Base-by-base conservation (phyloP, 2,329 filamentous ascomycete species). In the Venturia asperata region DNA sequence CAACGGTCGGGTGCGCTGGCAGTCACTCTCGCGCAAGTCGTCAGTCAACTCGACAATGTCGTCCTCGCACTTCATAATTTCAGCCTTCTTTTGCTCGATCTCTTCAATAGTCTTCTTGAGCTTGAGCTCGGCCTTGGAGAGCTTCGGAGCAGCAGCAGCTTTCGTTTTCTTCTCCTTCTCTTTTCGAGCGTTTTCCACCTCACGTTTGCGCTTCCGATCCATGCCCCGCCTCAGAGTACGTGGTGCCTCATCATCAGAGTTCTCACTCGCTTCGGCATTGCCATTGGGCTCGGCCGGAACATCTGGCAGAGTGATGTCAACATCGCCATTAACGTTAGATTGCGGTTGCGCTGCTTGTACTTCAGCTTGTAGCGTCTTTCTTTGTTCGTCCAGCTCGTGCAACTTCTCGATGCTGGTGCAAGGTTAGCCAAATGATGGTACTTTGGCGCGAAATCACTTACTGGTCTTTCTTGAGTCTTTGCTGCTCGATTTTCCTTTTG, bases 401-500 rank as follows among this genome's bases (percentile, higher is more conserved):
- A 93, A 78, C 64, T 92, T 88, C 74, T 92, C 88, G 43, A 87
- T 78, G 9, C 88, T 91, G 67, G 34, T 52, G 1, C n/a, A 62
- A n/a, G 19, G 45, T 67, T 43, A 67, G 69, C 65, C 34, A 39
- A 43, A 6, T n/a, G 15, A 47, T 63, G 6, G 10, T 5, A 34
- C 13, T 39, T 27, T 27, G 56, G 47, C 2, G 5, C 41, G 41
- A 67, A 11, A 42, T 11, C 34, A 80, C 83, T 77, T 78, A 84
- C 80, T 80, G 76, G 69, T 79, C 77, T 74, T 87, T 88, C 68
- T 89, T 87, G 70, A 89, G 85, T 69, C 92, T 85, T 77, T 97
- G 93, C 77, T 87, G 89, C 69, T 96, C 91, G 67, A 97, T 96
- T 79, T 96, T 97, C 74, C 95, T 90, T 76, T 99, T 99, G 62